phyloP scores from a whole-genome alignment of 139 green algal species.

The Closterium sp. region DNA sequence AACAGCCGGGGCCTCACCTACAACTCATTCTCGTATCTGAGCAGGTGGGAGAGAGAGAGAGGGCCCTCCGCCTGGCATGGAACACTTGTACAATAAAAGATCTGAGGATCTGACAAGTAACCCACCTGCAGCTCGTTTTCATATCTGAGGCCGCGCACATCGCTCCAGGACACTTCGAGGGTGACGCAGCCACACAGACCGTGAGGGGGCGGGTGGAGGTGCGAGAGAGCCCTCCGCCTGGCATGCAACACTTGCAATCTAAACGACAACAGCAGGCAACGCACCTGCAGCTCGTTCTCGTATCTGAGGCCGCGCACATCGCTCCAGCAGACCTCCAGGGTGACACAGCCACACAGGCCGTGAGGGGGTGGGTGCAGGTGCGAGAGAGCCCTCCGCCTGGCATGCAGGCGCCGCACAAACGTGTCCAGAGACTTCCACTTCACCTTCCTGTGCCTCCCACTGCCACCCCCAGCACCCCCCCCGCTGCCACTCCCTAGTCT shows the following conservation, averaged over 20 bases:
- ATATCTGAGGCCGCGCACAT: background rate
- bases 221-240: too few relatives aligned
- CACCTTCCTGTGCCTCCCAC: background rate
- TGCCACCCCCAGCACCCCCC: background rate
- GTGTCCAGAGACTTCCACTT: constrained; percentile 11
- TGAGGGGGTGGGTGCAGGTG: background rate
- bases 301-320: constrained; percentile 3
- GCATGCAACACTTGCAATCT: too few relatives aligned
- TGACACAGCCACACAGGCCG: constrained; percentile 15
- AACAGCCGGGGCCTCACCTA: too few relatives aligned
- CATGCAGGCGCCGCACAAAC: constrained; percentile 17
- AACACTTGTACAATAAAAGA: too few relatives aligned
- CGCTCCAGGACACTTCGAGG: constrained; percentile 12
- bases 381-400: background rate
- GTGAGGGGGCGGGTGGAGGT: background rate
- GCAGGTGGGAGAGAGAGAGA: too few relatives aligned
- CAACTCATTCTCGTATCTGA: background rate
- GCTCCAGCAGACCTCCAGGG: constrained; percentile 13
- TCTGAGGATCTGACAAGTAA: too few relatives aligned
- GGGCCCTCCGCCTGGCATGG: too few relatives aligned
- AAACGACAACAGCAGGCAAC: background rate
- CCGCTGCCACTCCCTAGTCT: background rate
- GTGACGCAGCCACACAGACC: constrained; percentile 13
- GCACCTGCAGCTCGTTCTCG: constrained; percentile 14
- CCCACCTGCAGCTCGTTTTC: constrained; percentile 10